Percentiles rank a stretch among this genome's conserved stretches.
phyloP scores from a whole-genome alignment of 169 alveolate genomes.

The Plasmodium vivax region DNA sequence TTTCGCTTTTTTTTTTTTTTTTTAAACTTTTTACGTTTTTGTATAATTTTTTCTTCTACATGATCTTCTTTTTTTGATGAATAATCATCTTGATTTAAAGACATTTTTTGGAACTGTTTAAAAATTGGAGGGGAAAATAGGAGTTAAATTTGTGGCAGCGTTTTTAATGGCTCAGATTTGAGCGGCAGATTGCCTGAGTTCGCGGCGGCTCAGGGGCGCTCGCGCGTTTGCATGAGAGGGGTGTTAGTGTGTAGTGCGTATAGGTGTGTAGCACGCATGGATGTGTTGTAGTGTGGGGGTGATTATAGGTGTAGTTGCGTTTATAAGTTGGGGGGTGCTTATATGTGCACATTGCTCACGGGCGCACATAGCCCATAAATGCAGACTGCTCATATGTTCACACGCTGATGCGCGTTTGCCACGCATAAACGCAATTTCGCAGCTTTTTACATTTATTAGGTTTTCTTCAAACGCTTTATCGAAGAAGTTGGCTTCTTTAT shows the following conservation, averaged over 20 bases:
- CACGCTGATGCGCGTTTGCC: neutral
- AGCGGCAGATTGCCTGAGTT: neutral
- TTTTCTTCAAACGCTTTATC: slow-evolving; percentile 72
- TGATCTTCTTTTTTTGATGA: slow-evolving; percentile 31
- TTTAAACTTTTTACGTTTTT: slow-evolving; percentile 34
- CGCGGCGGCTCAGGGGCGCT: neutral
- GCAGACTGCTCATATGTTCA: neutral
- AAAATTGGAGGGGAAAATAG: slow-evolving; percentile 6
- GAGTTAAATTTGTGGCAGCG: neutral
- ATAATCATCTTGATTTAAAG: slow-evolving; percentile 33
- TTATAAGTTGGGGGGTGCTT: neutral
- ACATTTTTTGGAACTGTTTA: slow-evolving; percentile 68
- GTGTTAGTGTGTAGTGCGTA: neutral
- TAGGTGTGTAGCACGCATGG: neutral
- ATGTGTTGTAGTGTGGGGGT: neutral
- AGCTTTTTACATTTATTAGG: slow-evolving; percentile 23
- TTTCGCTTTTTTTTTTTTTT: slow-evolving; percentile 58
- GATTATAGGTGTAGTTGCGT: neutral
- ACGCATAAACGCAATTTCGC: neutral
- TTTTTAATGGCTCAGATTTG: neutral
- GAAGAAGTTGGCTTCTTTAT: slow-evolving; percentile 65
- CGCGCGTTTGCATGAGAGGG: neutral
- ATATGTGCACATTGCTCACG: no score
- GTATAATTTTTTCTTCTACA: slow-evolving; percentile 51
- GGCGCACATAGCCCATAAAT: no score